These are phyloP conservation scores for Ascoidea asiatica DNA, from an alignment of 805 yeast genomes.

Conservation along the genomic window DNA sequence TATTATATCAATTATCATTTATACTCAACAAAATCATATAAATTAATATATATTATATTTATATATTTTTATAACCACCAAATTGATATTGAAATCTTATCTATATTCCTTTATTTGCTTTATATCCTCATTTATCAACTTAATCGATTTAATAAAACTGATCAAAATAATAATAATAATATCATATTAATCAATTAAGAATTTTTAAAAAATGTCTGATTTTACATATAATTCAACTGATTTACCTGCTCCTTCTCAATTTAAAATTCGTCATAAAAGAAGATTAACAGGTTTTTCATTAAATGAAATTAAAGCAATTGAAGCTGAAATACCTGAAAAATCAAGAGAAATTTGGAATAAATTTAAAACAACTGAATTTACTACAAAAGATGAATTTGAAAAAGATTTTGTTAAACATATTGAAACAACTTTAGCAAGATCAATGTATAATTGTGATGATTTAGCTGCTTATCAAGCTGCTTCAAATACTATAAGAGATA, in stretches of 20 bases:
- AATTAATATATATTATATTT: no score
- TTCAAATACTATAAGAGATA: conserved; percentile 66
- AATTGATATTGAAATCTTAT: no score
- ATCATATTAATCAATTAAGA: no score
- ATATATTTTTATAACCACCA: no score
- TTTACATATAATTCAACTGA: neutral
- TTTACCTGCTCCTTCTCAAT: conserved; percentile 16
- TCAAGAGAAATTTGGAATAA: conserved; percentile 71
- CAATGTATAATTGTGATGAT: conserved; percentile 82
- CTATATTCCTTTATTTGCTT: no score
- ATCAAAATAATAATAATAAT: no score
- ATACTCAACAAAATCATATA: no score
- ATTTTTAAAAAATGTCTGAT: neutral
- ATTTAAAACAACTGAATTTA: conserved; percentile 32
- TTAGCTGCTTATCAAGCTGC: conserved; percentile 90
- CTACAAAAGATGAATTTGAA: conserved; percentile 45
- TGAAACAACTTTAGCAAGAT: conserved; percentile 84
- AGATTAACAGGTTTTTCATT: conserved; percentile 88
- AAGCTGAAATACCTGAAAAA: conserved; percentile 65
- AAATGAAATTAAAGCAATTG: conserved; percentile 73
- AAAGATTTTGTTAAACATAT: conserved; percentile 67
- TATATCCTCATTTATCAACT: no score
- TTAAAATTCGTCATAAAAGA: conserved; percentile 53
- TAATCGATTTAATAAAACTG: no score
- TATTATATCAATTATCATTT: no score